Conservation (phyloP, 2,329 filamentous ascomycete species). For the Aureobasidium sp. region DNA sequence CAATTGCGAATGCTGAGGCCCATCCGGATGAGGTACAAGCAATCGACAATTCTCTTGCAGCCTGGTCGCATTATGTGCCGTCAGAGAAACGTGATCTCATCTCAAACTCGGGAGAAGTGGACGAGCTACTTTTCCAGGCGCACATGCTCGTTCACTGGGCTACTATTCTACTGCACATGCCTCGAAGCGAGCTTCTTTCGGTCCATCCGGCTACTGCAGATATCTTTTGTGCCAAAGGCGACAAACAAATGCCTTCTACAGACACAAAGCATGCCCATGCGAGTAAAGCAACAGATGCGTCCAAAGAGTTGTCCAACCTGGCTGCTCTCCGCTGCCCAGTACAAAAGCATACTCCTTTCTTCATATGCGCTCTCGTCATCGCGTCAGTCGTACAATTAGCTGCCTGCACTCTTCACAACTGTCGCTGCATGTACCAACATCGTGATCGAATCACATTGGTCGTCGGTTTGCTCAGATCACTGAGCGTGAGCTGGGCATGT, state of each 20-base stretch:
- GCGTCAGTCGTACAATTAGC: slow-evolving; percentile 75
- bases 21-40: slow-evolving; percentile 40
- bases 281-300: slow-evolving; percentile 69
- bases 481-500: slow-evolving; percentile 64
- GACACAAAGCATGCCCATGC: slow-evolving; percentile 56
- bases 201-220: slow-evolving; percentile 47
- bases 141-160: slow-evolving; percentile 64
- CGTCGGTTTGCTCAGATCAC: slow-evolving; percentile 63
- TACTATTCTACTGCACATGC: slow-evolving; percentile 69
- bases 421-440: slow-evolving; percentile 58
- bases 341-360: slow-evolving; percentile 67
- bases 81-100: slow-evolving; percentile 63
- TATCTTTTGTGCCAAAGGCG: slow-evolving; percentile 33
- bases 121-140: slow-evolving; percentile 88
- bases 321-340: slow-evolving; percentile 66
- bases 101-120: slow-evolving; percentile 60
- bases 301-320: slow-evolving; percentile 66
- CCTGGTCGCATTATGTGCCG: slow-evolving; percentile 76
- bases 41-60: slow-evolving; percentile 55
- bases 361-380: slow-evolving; percentile 70
- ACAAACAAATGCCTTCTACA: slow-evolving; percentile 45
- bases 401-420: slow-evolving; percentile 55
- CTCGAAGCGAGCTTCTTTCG: slow-evolving; percentile 63
- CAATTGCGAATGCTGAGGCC: slow-evolving; percentile 29
- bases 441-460: slow-evolving; percentile 61